These are phyloP conservation scores for Glaciozyma antarctica DNA, from an alignment of 768 basidiomycete genomes.

Conservation along the genomic window DNA sequence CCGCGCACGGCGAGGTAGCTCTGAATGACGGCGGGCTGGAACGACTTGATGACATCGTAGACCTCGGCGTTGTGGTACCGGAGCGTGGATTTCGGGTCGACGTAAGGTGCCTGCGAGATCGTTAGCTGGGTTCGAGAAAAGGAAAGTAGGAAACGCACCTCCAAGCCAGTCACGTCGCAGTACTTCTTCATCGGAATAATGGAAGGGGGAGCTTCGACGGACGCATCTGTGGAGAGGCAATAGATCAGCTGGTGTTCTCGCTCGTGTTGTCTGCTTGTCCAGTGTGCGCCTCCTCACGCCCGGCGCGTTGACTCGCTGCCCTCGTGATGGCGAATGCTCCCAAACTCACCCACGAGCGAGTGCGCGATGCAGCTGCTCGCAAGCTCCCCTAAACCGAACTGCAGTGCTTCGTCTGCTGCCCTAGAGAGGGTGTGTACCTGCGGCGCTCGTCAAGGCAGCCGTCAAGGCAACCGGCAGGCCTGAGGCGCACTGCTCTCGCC, in stretches of 20 bases:
- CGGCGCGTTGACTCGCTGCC: no score
- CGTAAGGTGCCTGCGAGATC: constrained; percentile 35
- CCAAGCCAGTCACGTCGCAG: constrained; percentile 45
- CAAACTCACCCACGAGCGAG: no score
- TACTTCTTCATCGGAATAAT: constrained; percentile 43
- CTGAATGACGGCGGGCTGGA: constrained; percentile 34
- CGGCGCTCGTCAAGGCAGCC: no score
- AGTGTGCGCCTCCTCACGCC: neutral
- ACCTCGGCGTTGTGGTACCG: constrained; percentile 42
- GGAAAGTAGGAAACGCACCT: constrained; percentile 26
- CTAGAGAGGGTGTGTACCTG: no score
- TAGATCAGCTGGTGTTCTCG: neutral
- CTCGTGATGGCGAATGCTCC: no score
- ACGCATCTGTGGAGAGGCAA: neutral
- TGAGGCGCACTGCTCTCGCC: no score
- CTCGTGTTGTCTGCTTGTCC: neutral
- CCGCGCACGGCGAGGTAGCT: constrained; percentile 22
- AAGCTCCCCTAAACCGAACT: no score
- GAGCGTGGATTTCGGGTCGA: constrained; percentile 41
- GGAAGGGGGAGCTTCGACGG: constrained; percentile 39
- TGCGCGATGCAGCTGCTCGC: no score
- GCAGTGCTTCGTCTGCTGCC: no score
- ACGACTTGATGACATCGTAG: constrained; percentile 39
- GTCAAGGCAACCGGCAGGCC: no score
- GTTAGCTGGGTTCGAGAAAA: no score